Base-by-base conservation (phyloP, 768 basidiomycete species). In the Ramaria rubella region DNA sequence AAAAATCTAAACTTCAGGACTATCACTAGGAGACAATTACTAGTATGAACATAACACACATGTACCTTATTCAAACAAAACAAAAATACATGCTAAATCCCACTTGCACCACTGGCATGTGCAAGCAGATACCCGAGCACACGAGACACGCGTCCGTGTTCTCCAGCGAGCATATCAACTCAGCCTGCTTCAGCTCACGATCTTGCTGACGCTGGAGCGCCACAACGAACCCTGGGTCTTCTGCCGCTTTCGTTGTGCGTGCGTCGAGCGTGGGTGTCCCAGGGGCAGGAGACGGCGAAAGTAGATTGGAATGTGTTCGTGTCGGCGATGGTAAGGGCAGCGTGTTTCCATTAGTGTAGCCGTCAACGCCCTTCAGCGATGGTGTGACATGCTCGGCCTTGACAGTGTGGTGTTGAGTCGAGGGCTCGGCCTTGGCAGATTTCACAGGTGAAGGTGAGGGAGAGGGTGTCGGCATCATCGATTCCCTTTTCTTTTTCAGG, bases 101-200 rank as follows among this genome's bases (percentile, higher is more conserved):
- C 15, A 9, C 49, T n/a, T 8, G 30, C 24, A 51, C 11, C 34
- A 26, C 12, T 11, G 11, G 12, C 19, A 51, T 49, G 61, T 53
- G 67, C n/a, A n/a, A n/a, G n/a, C n/a, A n/a, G n/a, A n/a, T n/a
- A 45, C 66, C 65, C 31, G 89, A 91, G 73, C 90, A 93, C 90
- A 94, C 94, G 68, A 93, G 64, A 67, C 92, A 95, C 1, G 88
- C 90, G 53, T 95, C 93, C 77, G 93, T 94, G 72, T 95, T 95
- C 70, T 94, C 92, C 49, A 95, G 63, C 60, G 89, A 90, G 66
- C 94, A 95, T 67, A 80, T 70, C 57, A 94, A 69, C 72, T 86
- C 85, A 5, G 85, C 94, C 58, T 89, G 85, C 69, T 89, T 93
- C 3, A 82, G 71, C 72, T 92, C 85, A 17, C 86, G 80, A 50